Evolutionary conservation across 768 basidiomycete species (phyloP), one percentile per base, ranked within the genome.

Genomic region (Mycena vitilis): DNA sequence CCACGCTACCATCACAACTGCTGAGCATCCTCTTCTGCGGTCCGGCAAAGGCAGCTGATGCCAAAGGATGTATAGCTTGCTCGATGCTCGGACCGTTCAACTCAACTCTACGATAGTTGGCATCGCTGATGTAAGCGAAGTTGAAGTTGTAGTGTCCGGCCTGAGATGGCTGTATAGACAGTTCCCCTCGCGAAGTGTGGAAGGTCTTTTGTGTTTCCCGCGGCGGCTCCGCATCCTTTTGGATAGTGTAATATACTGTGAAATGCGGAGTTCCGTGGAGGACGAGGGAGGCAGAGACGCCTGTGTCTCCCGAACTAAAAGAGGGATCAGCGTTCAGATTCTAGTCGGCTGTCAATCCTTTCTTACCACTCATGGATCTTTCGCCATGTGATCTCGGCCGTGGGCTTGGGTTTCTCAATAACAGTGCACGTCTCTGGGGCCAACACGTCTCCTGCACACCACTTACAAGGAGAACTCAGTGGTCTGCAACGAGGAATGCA

Each of bases 241-340:
- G 90, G 64, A 88, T 86, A 15, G 84, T 87, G 78, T 96, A 98
- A 74, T 88, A 88, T 13, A 97, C 88, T 56, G 86, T 85, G 87
- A 98, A 98, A 8, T 96, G 96, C 34, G 96, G 91, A 5, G 91
- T 91, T 18, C 96, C 97, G 57, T 91, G 92, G 56, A 99, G 84
- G 65, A 96, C 87, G 57, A 98, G 87, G 5, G 92, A 89, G 4
- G 94, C 95, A 15, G 91, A 91, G 54, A 97, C 94, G 10, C 97
- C 96, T 20, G 93, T 95, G 73, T 98, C 96, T 2, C 94, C 93
- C 56, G 94, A 94, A 77, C 93, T 95, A 70, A 40, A 51, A 60
- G 45, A 48, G 58, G 49, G 34, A 70, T 65, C 22, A 65, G 55
- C 61, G 52, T 69, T 25, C 48, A 48, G 42, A n/a, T 55, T 25